These are phyloP conservation scores for Saccharomyces hybrid DNA, from an alignment of 1,139 yeast genomes.

Conservation along the genomic window DNA sequence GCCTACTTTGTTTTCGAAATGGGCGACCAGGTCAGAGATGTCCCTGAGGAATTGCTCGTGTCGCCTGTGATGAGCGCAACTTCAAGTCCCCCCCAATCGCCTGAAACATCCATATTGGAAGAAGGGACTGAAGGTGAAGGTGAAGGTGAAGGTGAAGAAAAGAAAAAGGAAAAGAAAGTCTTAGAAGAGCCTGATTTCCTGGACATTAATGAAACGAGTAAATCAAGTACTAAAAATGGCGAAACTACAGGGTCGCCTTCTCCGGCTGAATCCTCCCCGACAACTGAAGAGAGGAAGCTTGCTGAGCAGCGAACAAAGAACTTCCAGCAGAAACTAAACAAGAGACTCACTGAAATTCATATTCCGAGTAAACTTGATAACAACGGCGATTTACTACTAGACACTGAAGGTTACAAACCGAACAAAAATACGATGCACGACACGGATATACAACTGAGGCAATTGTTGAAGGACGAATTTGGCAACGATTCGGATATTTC, in stretches of 20 bases:
- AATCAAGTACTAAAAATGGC: not conserved
- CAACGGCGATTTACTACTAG: conserved; percentile 85
- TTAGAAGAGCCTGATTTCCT: conserved; percentile 53
- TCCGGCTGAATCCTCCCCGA: not conserved
- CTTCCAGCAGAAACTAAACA: conserved; percentile 49
- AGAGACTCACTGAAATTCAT: conserved; percentile 57
- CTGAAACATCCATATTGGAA: conserved; percentile 36
- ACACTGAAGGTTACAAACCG: conserved; percentile 94
- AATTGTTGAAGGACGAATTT: conserved; percentile 63
- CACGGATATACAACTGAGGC: conserved; percentile 63
- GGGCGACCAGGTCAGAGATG: conserved; percentile 43
- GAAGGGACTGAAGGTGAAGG: conserved; percentile 7
- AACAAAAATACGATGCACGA: conserved; percentile 65
- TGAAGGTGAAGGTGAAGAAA: conserved; percentile 4
- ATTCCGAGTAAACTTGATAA: conserved; percentile 85
- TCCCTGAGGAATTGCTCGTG: conserved; percentile 74
- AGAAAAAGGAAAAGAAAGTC: conserved; percentile 4
- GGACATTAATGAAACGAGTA: conserved; percentile 31
- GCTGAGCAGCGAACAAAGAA: conserved; percentile 20
- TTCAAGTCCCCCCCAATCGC: conserved; percentile 56
- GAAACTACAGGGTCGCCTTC: not conserved
- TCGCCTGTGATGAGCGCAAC: conserved; percentile 88
- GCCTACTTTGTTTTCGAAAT: conserved; percentile 96
- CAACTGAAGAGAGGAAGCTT: not conserved
- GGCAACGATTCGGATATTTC: conserved; percentile 47